Base-by-base conservation (phyloP, 495 filamentous ascomycete genomes). In the Penicillium mononematosum region DNA sequence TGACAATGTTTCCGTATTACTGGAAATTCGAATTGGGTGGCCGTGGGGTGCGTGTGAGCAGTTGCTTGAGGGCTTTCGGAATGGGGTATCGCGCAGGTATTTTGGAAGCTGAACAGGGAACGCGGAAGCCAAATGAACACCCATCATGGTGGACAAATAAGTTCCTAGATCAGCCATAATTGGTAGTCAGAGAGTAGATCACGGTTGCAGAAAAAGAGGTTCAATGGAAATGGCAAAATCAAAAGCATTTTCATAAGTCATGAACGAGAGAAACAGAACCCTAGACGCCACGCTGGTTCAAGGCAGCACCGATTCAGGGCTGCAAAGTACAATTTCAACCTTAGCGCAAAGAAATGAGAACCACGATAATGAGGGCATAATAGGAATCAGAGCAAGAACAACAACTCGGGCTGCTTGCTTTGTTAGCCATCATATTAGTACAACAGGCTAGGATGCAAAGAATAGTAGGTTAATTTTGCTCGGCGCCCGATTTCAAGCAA, bases 111-210 rank as follows among this genome's bases (percentile, higher is more conserved):
- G 50, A 29, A 52, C 17, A 43, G 22, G 22, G 22, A 24, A 11
- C 34, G 50, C 19, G 17, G 16, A 9, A 34, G 41, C 14, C 27
- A 24, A 36, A 19, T 38, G 12, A 32, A 19, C 0, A 14, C 45
- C 14, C 48, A n/a, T 8, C 10, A 53, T 19, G 34, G 10, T 7
- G n/a, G 17, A 16, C 3, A 16, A 4, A 45, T 22, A 17, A 45
- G 11, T 45, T 32, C 51, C 51, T 54, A 54, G 11, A 54, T 54
- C 42, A 17, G 32, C 14, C 16, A 27, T 36, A 17, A 19, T 16
- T 36, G 9, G 19, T 45, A 46, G 42, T 55, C 43, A 55, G 52
- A 46, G 22, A n/a, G 19, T 25, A 27, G 42, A 45, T 55, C 52
- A 55, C 10, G 27, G 52, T 38, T 55, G 19, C 20, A 38, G 5